Percentiles rank a stretch among this genome's conserved stretches.
Conservation (phyloP, 2,329 filamentous ascomycete genomes). For the Lachnellula occidentalis region DNA sequence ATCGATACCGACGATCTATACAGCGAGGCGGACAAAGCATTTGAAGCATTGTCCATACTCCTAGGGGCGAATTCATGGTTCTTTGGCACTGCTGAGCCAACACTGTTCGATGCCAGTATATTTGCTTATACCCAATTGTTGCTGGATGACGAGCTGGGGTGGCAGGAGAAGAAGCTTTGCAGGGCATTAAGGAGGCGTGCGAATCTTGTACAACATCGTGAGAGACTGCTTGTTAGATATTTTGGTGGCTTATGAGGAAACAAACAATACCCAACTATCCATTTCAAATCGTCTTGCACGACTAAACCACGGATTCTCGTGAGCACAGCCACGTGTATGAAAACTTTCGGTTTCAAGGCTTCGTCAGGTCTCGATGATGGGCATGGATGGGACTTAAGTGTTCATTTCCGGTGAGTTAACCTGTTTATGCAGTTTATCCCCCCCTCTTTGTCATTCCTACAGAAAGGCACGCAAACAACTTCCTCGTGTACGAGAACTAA, state of each 20-base stretch:
- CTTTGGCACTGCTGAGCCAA: slow-evolving; percentile 50
- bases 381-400: not conserved
- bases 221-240: slow-evolving; percentile 44
- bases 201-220: slow-evolving; percentile 60
- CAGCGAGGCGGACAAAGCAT: slow-evolving; percentile 55
- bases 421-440: not conserved
- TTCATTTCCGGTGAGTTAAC: not conserved
- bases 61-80: slow-evolving; percentile 57
- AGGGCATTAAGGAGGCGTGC: slow-evolving; percentile 50
- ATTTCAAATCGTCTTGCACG: not conserved
- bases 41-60: slow-evolving; percentile 54
- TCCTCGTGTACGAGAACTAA: not conserved
- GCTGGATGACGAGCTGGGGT: slow-evolving; percentile 52
- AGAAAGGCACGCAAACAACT: not conserved
- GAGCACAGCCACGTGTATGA: not conserved
- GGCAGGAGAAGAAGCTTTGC: slow-evolving; percentile 57
- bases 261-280: not conserved
- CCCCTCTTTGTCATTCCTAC: not conserved
- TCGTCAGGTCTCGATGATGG: not conserved
- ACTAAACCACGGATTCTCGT: no score
- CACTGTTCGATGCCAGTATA: slow-evolving; percentile 79
- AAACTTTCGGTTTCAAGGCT: not conserved
- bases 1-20: slow-evolving; percentile 54
- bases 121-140: slow-evolving; percentile 87
- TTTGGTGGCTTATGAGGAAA: slow-evolving; percentile 22